Conservation (phyloP, 2,329 filamentous ascomycete genomes). For the Scorias spongiosa region DNA sequence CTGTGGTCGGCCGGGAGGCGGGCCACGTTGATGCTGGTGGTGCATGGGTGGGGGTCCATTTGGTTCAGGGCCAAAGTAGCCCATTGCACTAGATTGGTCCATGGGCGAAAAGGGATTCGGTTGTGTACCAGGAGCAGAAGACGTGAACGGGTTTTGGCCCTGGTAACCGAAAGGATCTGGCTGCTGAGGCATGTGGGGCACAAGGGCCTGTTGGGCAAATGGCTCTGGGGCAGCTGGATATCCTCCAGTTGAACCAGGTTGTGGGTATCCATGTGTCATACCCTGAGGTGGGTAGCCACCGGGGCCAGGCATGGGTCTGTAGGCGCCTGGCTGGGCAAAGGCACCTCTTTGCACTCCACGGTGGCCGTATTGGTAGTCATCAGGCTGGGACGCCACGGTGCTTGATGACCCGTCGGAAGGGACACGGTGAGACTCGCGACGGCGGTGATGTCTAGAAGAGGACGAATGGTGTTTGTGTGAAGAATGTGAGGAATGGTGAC, state of each 20-base stretch:
- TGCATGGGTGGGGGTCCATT: slow-evolving; percentile 1
- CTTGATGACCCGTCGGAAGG: slow-evolving; percentile 24
- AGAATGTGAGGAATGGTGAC: slow-evolving; percentile 8
- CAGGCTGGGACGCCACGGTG: slow-evolving; percentile 29
- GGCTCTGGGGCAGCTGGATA: slow-evolving; percentile 7
- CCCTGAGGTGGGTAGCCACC: slow-evolving; percentile 19
- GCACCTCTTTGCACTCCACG: slow-evolving; percentile 21
- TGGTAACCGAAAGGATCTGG: slow-evolving; percentile 24
- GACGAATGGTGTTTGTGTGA: slow-evolving; percentile 11
- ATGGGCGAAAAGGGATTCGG: slow-evolving; percentile 19
- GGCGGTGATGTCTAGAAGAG: slow-evolving; percentile 12
- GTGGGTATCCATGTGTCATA: slow-evolving; percentile 3
- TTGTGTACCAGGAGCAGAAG: slow-evolving; percentile 9
- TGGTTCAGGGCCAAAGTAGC: slow-evolving; percentile 23
- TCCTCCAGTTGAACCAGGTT: slow-evolving; percentile 7
- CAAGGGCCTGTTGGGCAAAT: slow-evolving; percentile 11
- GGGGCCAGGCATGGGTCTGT: slow-evolving; percentile 15
- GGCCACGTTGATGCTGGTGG: slow-evolving; percentile 11
- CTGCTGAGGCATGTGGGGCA: slow-evolving; percentile 11
- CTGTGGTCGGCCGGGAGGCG: slow-evolving; percentile 12
- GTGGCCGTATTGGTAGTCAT: slow-evolving; percentile 27
- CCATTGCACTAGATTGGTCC: slow-evolving; percentile 8
- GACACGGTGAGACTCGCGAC: slow-evolving; percentile 11
- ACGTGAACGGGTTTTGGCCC: slow-evolving; percentile 23
- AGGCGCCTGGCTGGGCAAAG: slow-evolving; percentile 13